Evolutionary conservation across 2,329 filamentous ascomycete genomes (phyloP).

Genomic region (Lecanicillium sp.): DNA sequence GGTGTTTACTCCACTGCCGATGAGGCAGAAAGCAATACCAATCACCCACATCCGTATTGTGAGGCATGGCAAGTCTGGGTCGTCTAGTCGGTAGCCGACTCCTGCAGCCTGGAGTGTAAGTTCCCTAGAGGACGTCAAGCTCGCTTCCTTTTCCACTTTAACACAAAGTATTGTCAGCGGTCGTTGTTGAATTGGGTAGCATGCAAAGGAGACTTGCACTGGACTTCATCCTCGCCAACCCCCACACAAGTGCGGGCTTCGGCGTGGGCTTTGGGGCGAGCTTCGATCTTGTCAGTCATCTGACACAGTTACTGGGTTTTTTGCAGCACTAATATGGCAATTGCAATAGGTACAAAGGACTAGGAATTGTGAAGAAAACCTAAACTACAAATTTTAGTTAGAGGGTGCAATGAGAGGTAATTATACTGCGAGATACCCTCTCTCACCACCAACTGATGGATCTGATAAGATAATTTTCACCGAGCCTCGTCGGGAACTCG

Average conservation of each 20-base stretch:
- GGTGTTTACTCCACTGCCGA: constrained; percentile 30
- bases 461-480: constrained; percentile 8
- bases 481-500: too few relatives aligned
- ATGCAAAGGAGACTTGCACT: background rate
- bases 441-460: constrained; percentile 3
- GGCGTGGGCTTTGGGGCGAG: constrained; percentile 3
- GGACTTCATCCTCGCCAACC: background rate
- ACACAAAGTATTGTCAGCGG: background rate
- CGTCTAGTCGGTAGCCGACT: constrained; percentile 19
- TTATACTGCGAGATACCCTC: background rate
- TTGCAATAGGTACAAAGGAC: background rate
- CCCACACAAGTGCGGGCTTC: background rate
- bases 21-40: constrained; percentile 27
- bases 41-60: constrained; percentile 32
- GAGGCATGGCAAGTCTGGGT: constrained; percentile 21
- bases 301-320: background rate
- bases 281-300: constrained; percentile 6
- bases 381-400: background rate
- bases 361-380: background rate
- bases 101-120: constrained; percentile 22
- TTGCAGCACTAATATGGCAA: background rate
- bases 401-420: background rate
- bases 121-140: constrained; percentile 9
- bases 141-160: background rate
- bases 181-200: background rate